Evolutionary conservation across 805 yeast genomes (phyloP).

Genomic region (Yamadazyma akitaensis): DNA sequence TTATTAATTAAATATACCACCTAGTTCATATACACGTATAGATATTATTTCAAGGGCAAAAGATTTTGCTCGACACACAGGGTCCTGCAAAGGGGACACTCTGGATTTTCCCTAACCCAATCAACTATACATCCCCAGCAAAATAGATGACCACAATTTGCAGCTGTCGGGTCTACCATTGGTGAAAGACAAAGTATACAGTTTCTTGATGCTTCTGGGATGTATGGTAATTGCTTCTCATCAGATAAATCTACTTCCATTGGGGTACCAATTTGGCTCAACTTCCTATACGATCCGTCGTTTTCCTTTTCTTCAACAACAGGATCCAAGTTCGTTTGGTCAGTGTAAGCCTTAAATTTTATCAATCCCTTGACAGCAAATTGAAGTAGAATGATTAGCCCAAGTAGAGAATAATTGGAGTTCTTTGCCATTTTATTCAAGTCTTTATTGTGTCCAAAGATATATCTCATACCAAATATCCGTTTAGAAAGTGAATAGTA

Average conservation of each 20-base stretch:
- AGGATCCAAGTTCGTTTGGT: slow-evolving; percentile 13
- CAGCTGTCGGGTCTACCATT: slow-evolving; percentile 80
- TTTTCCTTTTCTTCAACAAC: slow-evolving; percentile 8
- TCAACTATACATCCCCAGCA: slow-evolving; percentile 90
- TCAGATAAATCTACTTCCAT: slow-evolving; percentile 49
- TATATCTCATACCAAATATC: slow-evolving; percentile 76
- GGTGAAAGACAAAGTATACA: slow-evolving; percentile 83
- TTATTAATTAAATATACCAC: neutral
- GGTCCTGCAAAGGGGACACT: slow-evolving; percentile 90
- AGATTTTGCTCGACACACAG: slow-evolving; percentile 59
- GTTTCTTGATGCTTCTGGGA: slow-evolving; percentile 64
- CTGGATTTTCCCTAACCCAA: slow-evolving; percentile 85
- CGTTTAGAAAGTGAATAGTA: slow-evolving; percentile 79
- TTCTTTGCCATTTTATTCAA: slow-evolving; percentile 32
- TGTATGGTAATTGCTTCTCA: slow-evolving; percentile 54
- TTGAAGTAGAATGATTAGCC: slow-evolving; percentile 56
- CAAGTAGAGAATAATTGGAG: slow-evolving; percentile 76
- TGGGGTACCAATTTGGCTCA: slow-evolving; percentile 7
- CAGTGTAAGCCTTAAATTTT: slow-evolving; percentile 26
- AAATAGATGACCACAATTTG: slow-evolving; percentile 88
- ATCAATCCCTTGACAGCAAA: slow-evolving; percentile 42
- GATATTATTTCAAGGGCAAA: slow-evolving; percentile 47
- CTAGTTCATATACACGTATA: neutral
- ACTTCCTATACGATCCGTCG: slow-evolving; percentile 8
- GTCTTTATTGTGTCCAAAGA: slow-evolving; percentile 59